phyloP scores from a whole-genome alignment of 2,329 filamentous ascomycete species.

The Hypoxylon sp. region DNA sequence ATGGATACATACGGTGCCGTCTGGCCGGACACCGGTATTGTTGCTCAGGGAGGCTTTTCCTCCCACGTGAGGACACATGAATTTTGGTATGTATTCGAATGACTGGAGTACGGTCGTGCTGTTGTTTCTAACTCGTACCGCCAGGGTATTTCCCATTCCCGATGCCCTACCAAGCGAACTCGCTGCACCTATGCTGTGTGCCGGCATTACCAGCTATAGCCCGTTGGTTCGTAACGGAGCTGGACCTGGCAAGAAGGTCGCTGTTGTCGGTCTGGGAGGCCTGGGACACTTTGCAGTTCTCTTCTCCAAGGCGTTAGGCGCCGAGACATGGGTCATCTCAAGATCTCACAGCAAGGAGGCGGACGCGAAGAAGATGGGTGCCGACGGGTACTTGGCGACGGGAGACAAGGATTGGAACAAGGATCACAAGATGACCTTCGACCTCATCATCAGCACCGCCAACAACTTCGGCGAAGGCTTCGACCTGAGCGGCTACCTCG shows the following conservation, averaged over 20 bases:
- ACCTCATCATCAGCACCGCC: slow-evolving; percentile 82
- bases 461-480: slow-evolving; percentile 75
- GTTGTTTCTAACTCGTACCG: slow-evolving; percentile 8
- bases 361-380: slow-evolving; percentile 70
- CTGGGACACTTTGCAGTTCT: slow-evolving; percentile 79
- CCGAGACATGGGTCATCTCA: slow-evolving; percentile 72
- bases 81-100: slow-evolving; percentile 66
- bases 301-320: slow-evolving; percentile 75
- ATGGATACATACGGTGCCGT: slow-evolving; percentile 70
- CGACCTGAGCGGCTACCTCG: slow-evolving; percentile 78
- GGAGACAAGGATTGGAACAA: slow-evolving; percentile 69
- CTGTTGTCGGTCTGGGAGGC: slow-evolving; percentile 78
- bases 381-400: slow-evolving; percentile 71
- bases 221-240: slow-evolving; percentile 81
- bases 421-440: slow-evolving; percentile 73
- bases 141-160: slow-evolving; percentile 77
- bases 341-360: slow-evolving; percentile 70
- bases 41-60: slow-evolving; percentile 72
- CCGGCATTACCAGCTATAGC: slow-evolving; percentile 83
- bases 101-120: not conserved
- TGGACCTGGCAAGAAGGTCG: slow-evolving; percentile 83
- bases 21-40: slow-evolving; percentile 71
- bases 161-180: slow-evolving; percentile 72
- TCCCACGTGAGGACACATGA: slow-evolving; percentile 79
- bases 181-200: slow-evolving; percentile 86